Evolutionary conservation across 2,329 filamentous ascomycete species (phyloP).

Genomic region (Diplodia sapinea): DNA sequence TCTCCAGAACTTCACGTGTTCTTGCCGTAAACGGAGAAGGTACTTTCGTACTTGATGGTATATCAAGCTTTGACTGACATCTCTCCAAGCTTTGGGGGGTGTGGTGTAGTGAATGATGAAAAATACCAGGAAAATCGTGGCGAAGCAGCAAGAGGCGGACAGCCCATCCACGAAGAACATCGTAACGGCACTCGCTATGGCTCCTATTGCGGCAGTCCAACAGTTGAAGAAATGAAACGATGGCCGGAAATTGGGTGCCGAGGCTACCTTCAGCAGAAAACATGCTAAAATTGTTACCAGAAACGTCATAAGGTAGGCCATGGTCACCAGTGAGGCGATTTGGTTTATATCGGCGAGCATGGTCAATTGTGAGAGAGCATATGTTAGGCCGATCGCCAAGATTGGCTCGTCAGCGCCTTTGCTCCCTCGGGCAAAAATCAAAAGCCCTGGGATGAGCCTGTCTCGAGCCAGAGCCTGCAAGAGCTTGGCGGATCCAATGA

Average conservation of each 20-base stretch:
- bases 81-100: conserved; percentile 86
- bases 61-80: conserved; percentile 87
- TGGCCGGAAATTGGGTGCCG: conserved; percentile 85
- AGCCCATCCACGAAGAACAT: conserved; percentile 92
- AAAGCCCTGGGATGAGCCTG: conserved; percentile 76
- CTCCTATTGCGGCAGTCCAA: conserved; percentile 77
- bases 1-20: conserved; percentile 93
- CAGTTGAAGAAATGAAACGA: conserved; percentile 90
- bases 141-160: conserved; percentile 77
- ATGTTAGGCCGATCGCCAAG: conserved; percentile 77
- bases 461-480: conserved; percentile 83
- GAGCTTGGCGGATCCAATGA: conserved; percentile 83
- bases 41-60: conserved; percentile 91
- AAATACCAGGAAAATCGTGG: conserved; percentile 76
- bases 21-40: conserved; percentile 77
- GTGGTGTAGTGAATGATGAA: conserved; percentile 83
- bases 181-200: conserved; percentile 74
- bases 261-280: conserved; percentile 83
- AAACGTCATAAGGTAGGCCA: conserved; percentile 93
- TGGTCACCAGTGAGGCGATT: conserved; percentile 87
- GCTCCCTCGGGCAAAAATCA: conserved; percentile 75
- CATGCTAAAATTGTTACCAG: conserved; percentile 87
- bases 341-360: conserved; percentile 85
- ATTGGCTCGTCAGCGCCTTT: conserved; percentile 75
- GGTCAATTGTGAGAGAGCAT: conserved; percentile 75